Base-by-base conservation (phyloP, 176 grass and related monocot species). In the Hyparrhenia diplandra region DNA sequence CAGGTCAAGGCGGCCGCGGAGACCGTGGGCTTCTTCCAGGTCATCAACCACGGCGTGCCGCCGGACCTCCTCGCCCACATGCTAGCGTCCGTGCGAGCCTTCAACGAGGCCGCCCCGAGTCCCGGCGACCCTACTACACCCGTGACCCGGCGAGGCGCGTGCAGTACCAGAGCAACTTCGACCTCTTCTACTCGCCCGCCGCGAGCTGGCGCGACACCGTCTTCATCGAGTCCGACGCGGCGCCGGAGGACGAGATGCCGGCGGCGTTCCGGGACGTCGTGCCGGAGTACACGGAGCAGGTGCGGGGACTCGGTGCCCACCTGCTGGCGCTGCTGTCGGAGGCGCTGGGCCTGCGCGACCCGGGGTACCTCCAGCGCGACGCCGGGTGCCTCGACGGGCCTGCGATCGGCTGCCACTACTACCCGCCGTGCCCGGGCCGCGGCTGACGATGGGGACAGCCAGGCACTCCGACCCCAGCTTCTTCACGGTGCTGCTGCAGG, bases 131-230 rank as follows among this genome's bases (percentile, higher is more conserved):
- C n/a, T 85, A 80, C 84, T 92, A 95, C 78, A 92, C 78, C n/a
- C 17, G 92, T 6, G 87, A 92, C 66, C 2, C 1, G 8, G 20
- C 5, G 0, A 54, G 36, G 63, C 77, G 67, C 72, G 82, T 94
- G 62, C 1, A 51, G 21, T 88, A 83, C 63, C 37, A 74, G 12
- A 73, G 82, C 73, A 94, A 91, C 42, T 82, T 87, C 58, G 84
- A 89, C 52, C 74, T 94, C 40, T 89, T 82, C 84, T 8, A 21
- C 2, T 24, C 80, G 46, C 58, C 71, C 8, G 86, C 89, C 20
- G 88, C 88, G 10, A 89, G 80, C 71, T 91, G 89, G 92, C 74
- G 92, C 23, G 89, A 94, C 64, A 85, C 77, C 6, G 1, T 91
- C 55, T 85, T 72, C 67, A n/a, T 77, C 31, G 32, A 37, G 21